These are phyloP conservation scores for Geum urbanum DNA, from an alignment of 306 rosid genomes.

Conservation along the genomic window DNA sequence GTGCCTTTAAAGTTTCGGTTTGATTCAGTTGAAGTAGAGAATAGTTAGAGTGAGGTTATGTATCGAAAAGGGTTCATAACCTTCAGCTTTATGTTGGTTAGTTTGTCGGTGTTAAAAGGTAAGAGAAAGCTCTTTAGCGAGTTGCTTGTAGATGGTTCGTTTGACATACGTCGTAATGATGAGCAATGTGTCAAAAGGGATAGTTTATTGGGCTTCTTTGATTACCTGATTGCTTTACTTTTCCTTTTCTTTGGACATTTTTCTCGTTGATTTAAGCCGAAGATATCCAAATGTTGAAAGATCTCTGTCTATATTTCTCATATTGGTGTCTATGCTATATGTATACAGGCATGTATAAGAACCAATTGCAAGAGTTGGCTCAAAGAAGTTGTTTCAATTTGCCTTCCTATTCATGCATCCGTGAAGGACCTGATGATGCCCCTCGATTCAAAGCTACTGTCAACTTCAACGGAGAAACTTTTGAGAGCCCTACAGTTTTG, in stretches of 20 bases:
- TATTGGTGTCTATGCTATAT: constrained; percentile 9
- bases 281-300: too few relatives aligned
- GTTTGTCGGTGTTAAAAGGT: background rate
- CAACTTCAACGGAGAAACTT: constrained; percentile 69
- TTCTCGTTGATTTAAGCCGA: too few relatives aligned
- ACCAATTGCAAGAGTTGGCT: constrained; percentile 79
- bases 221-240: too few relatives aligned
- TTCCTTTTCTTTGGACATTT: too few relatives aligned
- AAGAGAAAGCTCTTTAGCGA: background rate
- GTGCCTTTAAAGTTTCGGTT: background rate
- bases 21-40: background rate
- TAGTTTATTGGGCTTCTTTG: too few relatives aligned
- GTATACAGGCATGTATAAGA: constrained; percentile 61
- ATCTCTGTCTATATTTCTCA: too few relatives aligned
- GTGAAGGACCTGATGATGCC: constrained; percentile 89
- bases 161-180: too few relatives aligned
- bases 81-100: background rate
- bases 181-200: too few relatives aligned
- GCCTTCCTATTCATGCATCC: constrained; percentile 84
- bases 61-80: background rate
- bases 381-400: constrained; percentile 86
- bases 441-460: constrained; percentile 87
- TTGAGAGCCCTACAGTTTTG: constrained; percentile 78
- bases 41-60: too few relatives aligned
- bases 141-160: background rate